Conservation (phyloP, 768 basidiomycete genomes). For the Chiua virens region DNA sequence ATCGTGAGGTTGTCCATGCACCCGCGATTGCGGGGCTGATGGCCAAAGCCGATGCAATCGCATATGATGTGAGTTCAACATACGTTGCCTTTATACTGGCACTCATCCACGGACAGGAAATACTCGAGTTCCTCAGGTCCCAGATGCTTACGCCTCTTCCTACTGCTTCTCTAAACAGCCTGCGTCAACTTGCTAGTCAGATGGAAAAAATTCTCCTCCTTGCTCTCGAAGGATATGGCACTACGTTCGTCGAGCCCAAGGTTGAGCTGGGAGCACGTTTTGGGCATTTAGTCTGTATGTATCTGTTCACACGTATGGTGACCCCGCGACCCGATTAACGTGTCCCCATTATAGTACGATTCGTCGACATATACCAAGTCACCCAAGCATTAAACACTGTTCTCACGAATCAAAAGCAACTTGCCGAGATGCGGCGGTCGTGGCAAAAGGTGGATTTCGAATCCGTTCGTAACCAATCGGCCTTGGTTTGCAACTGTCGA, state of each 20-base stretch:
- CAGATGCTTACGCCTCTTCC: slow-evolving; percentile 83
- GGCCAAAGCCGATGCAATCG: slow-evolving; percentile 86
- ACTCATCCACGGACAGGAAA: slow-evolving; percentile 57
- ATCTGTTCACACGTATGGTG: not conserved
- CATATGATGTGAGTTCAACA: slow-evolving; percentile 75
- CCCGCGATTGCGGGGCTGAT: slow-evolving; percentile 86
- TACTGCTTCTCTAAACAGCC: slow-evolving; percentile 60
- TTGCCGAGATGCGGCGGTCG: slow-evolving; percentile 81
- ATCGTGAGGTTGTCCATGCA: slow-evolving; percentile 87
- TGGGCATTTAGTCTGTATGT: slow-evolving; percentile 86
- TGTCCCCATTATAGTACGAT: slow-evolving; percentile 59
- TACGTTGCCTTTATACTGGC: slow-evolving; percentile 3
- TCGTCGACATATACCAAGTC: slow-evolving; percentile 90
- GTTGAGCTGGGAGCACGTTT: slow-evolving; percentile 90
- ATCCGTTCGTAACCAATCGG: slow-evolving; percentile 90
- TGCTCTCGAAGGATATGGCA: slow-evolving; percentile 79
- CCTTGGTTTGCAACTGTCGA: slow-evolving; percentile 88
- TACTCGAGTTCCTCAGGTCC: slow-evolving; percentile 78
- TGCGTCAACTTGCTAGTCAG: slow-evolving; percentile 83
- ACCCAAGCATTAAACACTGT: slow-evolving; percentile 89
- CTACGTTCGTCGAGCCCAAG: slow-evolving; percentile 89
- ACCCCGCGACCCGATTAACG: slow-evolving; percentile 1
- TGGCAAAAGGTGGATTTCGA: slow-evolving; percentile 91
- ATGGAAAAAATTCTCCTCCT: slow-evolving; percentile 88
- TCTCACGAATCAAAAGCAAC: slow-evolving; percentile 81